Conservation (phyloP, 179 eudicot genomes). For the Silene noctiflora region DNA sequence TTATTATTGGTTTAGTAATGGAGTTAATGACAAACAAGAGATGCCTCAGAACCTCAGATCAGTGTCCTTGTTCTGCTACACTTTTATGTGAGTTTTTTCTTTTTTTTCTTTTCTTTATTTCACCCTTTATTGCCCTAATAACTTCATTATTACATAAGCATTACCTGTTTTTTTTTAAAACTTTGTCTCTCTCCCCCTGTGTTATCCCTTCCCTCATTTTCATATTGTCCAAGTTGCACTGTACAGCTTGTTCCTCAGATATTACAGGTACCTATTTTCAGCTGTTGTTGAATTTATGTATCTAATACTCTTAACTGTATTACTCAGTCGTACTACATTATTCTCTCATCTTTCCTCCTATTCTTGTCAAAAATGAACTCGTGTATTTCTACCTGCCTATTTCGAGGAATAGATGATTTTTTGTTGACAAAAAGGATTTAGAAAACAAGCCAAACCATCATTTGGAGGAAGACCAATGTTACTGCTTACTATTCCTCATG, state of each 20-base stretch:
- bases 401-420: not conserved
- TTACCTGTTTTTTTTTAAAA: not conserved
- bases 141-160: slow-evolving; percentile 7
- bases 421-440: not conserved
- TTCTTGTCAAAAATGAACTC: not conserved
- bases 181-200: too few species aligned
- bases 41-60: slow-evolving; percentile 59
- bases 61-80: slow-evolving; percentile 40
- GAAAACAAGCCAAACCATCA: not conserved
- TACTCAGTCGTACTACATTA: not conserved
- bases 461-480: slow-evolving; percentile 3
- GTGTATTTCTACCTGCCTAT: slow-evolving; percentile 1
- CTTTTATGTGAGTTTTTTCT: slow-evolving; percentile 36
- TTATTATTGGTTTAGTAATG: slow-evolving; percentile 32
- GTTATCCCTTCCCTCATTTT: slow-evolving; percentile 22
- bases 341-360: slow-evolving; percentile 7
- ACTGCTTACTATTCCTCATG: slow-evolving; percentile 4
- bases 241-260: slow-evolving; percentile 24
- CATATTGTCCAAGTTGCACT: slow-evolving; percentile 23
- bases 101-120: not conserved
- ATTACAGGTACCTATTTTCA: slow-evolving; percentile 30
- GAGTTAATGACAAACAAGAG: slow-evolving; percentile 69
- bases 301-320: not conserved
- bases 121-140: slow-evolving; percentile 10
- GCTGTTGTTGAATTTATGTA: slow-evolving; percentile 12